Evolutionary conservation across 1,139 yeast genomes (phyloP), one percentile per base, ranked within the genome.

Genomic region (Saccharomyces hybrid): DNA sequence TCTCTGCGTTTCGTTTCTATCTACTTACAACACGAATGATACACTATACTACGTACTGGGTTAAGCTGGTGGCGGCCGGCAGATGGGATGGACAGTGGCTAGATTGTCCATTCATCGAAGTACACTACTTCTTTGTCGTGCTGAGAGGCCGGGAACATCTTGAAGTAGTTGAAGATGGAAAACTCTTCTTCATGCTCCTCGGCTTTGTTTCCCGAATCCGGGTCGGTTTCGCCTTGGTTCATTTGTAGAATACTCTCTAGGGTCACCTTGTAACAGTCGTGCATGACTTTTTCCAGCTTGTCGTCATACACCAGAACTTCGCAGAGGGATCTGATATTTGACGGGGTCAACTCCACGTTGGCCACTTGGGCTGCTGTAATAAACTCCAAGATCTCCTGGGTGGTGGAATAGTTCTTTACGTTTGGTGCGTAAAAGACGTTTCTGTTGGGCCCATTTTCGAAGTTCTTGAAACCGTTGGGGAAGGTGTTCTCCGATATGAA

Each of bases 221-320:
- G 46, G 9, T 54, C 55, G 4, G 52, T 59, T 9, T 57, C 58
- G 14, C 62, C 58, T 27, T 62, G 62, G 48, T 63, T 70, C 65
- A 73, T 59, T 55, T 73, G 75, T 23, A 71, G 58, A 4, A 74
- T 70, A 53, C 76, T 73, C 57, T 76, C 83, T 75, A 84, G 76
- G 2, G 86, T 80, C 0, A 82, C 83, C 61, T 75, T 79, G 63
- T 80, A 83, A 51, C 80, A 77, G 58, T 81, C 85, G 42, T 76
- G 69, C 2, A 78, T 72, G 1, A 83, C 76, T 55, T 79, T 74
- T 66, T 90, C 98, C 54, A 93, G 70, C 69, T 86, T 87, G 65
- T 89, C 97, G 64, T 93, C 99, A 69, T 78, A 89, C 1, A 87
- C 83, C 49, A 93, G 75, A 14, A 93, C 97, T 60, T 90, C 96